These are phyloP conservation scores for Gossypium sturtianum DNA, from an alignment of 345 rosid species.

Conservation along the genomic window DNA sequence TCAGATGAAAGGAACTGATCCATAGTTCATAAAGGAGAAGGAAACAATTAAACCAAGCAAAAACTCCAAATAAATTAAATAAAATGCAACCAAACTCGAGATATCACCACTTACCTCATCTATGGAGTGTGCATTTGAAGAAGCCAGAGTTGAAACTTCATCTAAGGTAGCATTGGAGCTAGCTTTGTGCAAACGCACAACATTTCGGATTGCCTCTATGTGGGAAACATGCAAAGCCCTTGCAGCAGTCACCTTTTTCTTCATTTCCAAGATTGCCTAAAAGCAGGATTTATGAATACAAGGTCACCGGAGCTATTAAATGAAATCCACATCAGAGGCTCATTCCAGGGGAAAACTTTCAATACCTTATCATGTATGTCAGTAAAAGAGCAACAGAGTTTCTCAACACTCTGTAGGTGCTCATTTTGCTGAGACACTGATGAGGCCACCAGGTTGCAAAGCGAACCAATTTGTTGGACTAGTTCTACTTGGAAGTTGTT, in stretches of 20 bases:
- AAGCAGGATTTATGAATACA: slow-evolving; percentile 10
- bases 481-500: slow-evolving; percentile 60
- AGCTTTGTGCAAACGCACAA: slow-evolving; percentile 84
- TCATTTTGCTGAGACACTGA: slow-evolving; percentile 67
- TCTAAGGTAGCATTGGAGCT: slow-evolving; percentile 68
- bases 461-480: slow-evolving; percentile 53
- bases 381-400: slow-evolving; percentile 58
- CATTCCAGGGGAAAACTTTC: not conserved
- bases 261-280: slow-evolving; percentile 62
- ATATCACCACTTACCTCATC: slow-evolving; percentile 46
- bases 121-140: slow-evolving; percentile 49
- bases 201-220: slow-evolving; percentile 82
- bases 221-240: slow-evolving; percentile 66
- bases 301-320: not conserved
- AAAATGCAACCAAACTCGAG: not conserved
- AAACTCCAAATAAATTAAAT: not conserved
- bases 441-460: slow-evolving; percentile 53
- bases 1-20: slow-evolving; percentile 65
- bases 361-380: slow-evolving; percentile 63
- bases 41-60: not conserved
- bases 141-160: slow-evolving; percentile 55
- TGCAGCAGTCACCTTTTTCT: slow-evolving; percentile 56
- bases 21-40: not conserved
- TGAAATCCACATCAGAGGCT: not conserved
- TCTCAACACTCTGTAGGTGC: slow-evolving; percentile 65